Evolutionary conservation across 2,329 filamentous ascomycete genomes (phyloP), one percentile per base, ranked within the genome.

Genomic region (Cladosporium sp.): DNA sequence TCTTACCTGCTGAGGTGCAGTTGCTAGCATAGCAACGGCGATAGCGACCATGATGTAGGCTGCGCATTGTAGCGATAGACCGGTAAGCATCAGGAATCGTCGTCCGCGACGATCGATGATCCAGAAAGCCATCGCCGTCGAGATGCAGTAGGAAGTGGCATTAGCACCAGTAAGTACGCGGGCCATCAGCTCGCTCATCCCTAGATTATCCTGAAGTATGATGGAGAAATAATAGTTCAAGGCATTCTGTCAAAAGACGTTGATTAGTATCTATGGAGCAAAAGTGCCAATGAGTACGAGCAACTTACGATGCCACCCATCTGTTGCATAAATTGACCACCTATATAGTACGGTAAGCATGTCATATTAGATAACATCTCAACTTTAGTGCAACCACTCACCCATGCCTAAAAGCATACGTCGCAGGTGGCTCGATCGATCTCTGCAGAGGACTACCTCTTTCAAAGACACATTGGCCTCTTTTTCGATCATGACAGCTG

Each of bases 301-400:
- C 34, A 14, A 28, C 30, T 60, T 28, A 39, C 39, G 13, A 48
- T 70, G 25, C 68, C 72, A 21, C 82, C 83, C 8, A 88, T 77
- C 68, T 89, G 87, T 73, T 89, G 87, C 81, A 88, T 86, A 51
- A 89, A 79, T 74, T 89, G 86, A 5, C 82, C 51, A 3, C 46
- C 46, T 49, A 5, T 49, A 5, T 11, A 25, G 46, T 49, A 23
- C 8, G 14, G 46, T 49, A 5, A 49, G 46, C 46, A 16, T 25
- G 46, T 16, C 26, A 16, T 26, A 3, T 23, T 23, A 8, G n/a
- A 5, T 49, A 26, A 11, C 8, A 25, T 25, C 25, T 4, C 46
- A 26, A 13, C 5, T n/a, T n/a, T n/a, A n/a, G n/a, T n/a, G 8
- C 25, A 14, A 14, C 46, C 14, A 49, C 46, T 49, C 10, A 49